Evolutionary conservation across 352 stramenopile genomes (phyloP).

Genomic region (Phytophthora melonis): DNA sequence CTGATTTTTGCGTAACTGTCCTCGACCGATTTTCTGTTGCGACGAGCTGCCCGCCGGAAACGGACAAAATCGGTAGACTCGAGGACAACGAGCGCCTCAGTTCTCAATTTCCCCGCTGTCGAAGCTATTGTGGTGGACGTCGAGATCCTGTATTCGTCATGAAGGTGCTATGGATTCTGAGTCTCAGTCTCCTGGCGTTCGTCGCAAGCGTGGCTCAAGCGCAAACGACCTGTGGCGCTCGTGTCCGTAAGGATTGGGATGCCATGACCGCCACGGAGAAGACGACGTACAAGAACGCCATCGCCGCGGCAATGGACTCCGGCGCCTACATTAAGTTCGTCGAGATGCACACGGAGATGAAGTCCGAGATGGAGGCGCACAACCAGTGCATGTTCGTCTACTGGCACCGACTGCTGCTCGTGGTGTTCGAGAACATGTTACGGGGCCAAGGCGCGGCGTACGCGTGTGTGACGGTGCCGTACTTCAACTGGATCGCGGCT

Average conservation of each 20-base stretch:
- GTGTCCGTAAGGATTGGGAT: constrained; percentile 63
- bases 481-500: constrained; percentile 80
- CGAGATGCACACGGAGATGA: constrained; percentile 74
- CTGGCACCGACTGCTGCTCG: constrained; percentile 79
- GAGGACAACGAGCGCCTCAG: background rate
- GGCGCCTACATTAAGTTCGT: constrained; percentile 72
- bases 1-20: background rate
- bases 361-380: constrained; percentile 62
- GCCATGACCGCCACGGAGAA: constrained; percentile 53
- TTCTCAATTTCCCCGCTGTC: background rate
- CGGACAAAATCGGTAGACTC: background rate
- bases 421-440: constrained; percentile 88
- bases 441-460: constrained; percentile 58
- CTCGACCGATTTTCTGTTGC: background rate
- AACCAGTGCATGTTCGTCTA: constrained; percentile 86
- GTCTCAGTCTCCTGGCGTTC: constrained; percentile 22
- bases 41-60: background rate
- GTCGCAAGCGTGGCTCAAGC: constrained; percentile 18
- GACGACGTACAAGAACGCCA: constrained; percentile 54
- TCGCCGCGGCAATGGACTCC: constrained; percentile 62
- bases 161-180: constrained; percentile 38
- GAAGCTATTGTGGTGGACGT: background rate
- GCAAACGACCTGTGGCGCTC: constrained; percentile 42
- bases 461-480: constrained; percentile 82
- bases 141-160: constrained; percentile 12